A percentile compares a stretch with the other conserved stretches of the same genome.
phyloP scores from a whole-genome alignment of 2,329 filamentous ascomycete species.

The Fusarium buharicum region DNA sequence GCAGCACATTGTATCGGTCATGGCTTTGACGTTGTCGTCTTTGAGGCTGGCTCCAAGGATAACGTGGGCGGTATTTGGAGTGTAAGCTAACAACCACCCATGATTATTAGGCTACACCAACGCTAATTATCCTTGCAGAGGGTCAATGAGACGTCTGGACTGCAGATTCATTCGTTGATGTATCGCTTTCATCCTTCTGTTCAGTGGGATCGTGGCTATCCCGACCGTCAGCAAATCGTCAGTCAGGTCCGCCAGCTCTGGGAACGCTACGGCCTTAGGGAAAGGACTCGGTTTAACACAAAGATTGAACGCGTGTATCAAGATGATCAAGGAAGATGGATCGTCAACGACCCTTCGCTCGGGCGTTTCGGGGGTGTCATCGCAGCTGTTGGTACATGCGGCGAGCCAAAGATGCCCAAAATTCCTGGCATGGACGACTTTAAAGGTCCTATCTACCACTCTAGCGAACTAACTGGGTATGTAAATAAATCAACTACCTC shows the following conservation, averaged over 20 bases:
- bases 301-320: constrained; percentile 76
- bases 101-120: background rate
- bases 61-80: constrained; percentile 84
- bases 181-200: constrained; percentile 88
- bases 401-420: constrained; percentile 77
- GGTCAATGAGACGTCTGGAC: constrained; percentile 83
- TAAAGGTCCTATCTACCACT: constrained; percentile 78
- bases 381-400: constrained; percentile 82
- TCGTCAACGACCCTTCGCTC: constrained; percentile 76
- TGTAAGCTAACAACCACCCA: constrained; percentile 56
- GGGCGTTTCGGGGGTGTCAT: constrained; percentile 83
- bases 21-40: constrained; percentile 84
- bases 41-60: constrained; percentile 75
- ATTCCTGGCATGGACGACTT: constrained; percentile 78
- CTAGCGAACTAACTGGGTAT: constrained; percentile 74
- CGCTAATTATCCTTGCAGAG: constrained; percentile 55
- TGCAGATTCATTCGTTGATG: constrained; percentile 88
- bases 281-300: constrained; percentile 77
- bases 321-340: constrained; percentile 75
- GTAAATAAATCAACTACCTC: background rate
- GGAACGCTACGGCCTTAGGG: constrained; percentile 77
- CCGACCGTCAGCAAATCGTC: constrained; percentile 78
- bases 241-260: constrained; percentile 77
- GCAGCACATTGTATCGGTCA: constrained; percentile 86
- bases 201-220: constrained; percentile 79